Evolutionary conservation across 768 basidiomycete species (phyloP).

Genomic region (Daedaleopsis sinensis): DNA sequence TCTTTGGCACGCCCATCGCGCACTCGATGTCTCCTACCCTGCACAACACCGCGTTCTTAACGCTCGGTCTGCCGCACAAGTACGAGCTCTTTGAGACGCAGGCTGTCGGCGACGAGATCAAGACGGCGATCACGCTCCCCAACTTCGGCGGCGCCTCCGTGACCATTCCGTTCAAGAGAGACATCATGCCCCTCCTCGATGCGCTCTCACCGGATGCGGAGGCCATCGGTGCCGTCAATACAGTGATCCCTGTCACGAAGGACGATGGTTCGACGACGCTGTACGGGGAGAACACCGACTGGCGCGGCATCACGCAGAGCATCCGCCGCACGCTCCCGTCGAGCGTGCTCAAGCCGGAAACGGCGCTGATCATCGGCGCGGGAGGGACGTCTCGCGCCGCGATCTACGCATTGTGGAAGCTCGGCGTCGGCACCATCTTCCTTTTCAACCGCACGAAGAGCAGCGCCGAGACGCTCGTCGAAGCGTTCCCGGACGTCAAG

Average conservation of each 20-base stretch:
- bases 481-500: conserved; percentile 65
- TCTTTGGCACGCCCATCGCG: conserved; percentile 88
- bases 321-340: conserved; percentile 48
- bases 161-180: conserved; percentile 94
- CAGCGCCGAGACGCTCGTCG: conserved; percentile 72
- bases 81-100: conserved; percentile 82
- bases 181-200: conserved; percentile 84
- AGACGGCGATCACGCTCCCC: conserved; percentile 57
- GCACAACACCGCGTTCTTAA: conserved; percentile 86
- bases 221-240: conserved; percentile 94
- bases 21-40: conserved; percentile 92
- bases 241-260: conserved; percentile 63
- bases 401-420: conserved; percentile 79
- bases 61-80: conserved; percentile 80
- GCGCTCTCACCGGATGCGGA: conserved; percentile 78
- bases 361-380: conserved; percentile 88
- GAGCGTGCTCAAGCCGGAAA: conserved; percentile 38
- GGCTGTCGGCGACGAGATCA: conserved; percentile 65
- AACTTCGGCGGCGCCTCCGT: conserved; percentile 96
- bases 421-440: conserved; percentile 74
- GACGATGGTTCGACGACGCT: conserved; percentile 53
- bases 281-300: conserved; percentile 95
- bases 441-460: conserved; percentile 82
- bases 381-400: conserved; percentile 96
- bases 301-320: conserved; percentile 79